Evolutionary conservation across 352 stramenopile species (phyloP).

Genomic region (Phytophthora rubi): DNA sequence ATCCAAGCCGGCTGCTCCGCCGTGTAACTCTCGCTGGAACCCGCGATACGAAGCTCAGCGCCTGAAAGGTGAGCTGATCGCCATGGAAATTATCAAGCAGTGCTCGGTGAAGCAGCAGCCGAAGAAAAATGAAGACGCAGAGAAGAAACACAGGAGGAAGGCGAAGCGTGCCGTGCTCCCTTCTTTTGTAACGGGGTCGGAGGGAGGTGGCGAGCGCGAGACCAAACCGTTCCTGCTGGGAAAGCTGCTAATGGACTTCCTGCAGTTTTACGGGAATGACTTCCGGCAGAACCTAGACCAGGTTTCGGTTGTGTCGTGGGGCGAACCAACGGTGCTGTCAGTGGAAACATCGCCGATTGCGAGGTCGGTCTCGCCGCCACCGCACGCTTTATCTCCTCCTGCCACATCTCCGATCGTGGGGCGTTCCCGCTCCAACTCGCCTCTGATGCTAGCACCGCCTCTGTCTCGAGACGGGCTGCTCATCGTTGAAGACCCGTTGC

Average conservation of each 20-base stretch:
- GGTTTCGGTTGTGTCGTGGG: constrained; percentile 51
- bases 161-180: constrained; percentile 43
- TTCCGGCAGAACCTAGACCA: constrained; percentile 79
- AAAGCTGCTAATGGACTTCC: constrained; percentile 85
- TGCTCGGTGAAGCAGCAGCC: constrained; percentile 46
- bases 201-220: constrained; percentile 39
- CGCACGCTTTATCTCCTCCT: constrained; percentile 28
- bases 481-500: constrained; percentile 78
- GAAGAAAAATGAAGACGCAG: constrained; percentile 26
- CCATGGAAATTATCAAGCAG: constrained; percentile 61
- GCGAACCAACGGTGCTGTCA: constrained; percentile 26
- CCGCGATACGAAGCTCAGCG: constrained; percentile 55
- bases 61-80: constrained; percentile 54
- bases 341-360: constrained; percentile 17
- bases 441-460: constrained; percentile 18
- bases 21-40: constrained; percentile 19
- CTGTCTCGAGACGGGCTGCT: constrained; percentile 52
- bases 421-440: constrained; percentile 30
- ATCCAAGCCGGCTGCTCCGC: constrained; percentile 18
- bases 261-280: constrained; percentile 87
- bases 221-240: constrained; percentile 63
- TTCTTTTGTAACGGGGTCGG: constrained; percentile 43
- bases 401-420: constrained; percentile 17
- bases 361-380: constrained; percentile 24
- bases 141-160: constrained; percentile 28